Base-by-base conservation (phyloP, 2,329 filamentous ascomycete genomes). In the Stemphylium lycopersici region DNA sequence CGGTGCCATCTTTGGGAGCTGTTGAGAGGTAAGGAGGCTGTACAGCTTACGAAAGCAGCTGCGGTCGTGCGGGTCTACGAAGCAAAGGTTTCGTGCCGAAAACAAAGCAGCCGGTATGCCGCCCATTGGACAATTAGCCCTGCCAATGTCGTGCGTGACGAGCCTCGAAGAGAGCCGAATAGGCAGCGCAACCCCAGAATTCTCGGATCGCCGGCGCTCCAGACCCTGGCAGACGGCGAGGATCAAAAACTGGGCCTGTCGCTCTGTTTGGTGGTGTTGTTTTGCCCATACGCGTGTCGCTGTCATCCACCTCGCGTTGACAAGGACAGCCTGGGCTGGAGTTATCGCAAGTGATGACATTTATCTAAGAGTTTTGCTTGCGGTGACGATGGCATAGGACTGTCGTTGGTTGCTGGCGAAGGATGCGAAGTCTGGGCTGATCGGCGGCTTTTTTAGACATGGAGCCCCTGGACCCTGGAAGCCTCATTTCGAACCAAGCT, bases 161-260 rank as follows among this genome's bases (percentile, higher is more conserved):
- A 51, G 26, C 22, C 22, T 24, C 22, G 22, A 24, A 6, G 22
- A 6, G 22, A 6, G 22, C 42, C 42, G 52, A 47, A 32, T 29
- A 12, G 15, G 49, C 20, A 26, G 36, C 49, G 22, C 48, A 33
- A 41, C 15, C 54, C 43, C 39, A 48, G 52, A 38, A 37, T 33
- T 31, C 33, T 36, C 34, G 47, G 55, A 44, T 58, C 52, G 34
- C 48, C 43, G 52, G 55, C 32, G 55, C 33, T 22, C 43, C 43
- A 42, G 51, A 45, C 40, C 44, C 45, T 39, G 45, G 11, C 43
- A 18, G 38, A 13, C 24, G 12, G 32, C 32, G 46, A 39, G 48
- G 29, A 51, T 51, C 29, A 51, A 43, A 43, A 51, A 51, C 6
- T 51, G 45, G 51, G 22, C 6, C 39, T 44, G 37, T 52, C 31